Evolutionary conservation across 208 protist species (phyloP).

Genomic region (Leishmania braziliensis): DNA sequence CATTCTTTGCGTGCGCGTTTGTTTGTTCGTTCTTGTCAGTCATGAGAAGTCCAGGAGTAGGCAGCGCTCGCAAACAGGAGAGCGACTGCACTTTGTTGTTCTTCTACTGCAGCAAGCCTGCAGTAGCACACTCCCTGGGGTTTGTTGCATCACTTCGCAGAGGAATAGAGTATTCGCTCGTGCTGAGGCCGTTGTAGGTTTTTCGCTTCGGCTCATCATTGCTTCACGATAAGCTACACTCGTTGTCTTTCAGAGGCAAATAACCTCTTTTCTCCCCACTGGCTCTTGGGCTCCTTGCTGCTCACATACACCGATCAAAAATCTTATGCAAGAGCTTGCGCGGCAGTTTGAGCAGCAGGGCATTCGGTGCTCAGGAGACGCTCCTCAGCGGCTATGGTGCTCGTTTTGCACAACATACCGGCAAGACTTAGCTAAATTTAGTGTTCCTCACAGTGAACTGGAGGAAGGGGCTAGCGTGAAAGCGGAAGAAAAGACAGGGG

Average conservation of each 20-base stretch:
- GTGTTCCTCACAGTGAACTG: neutral
- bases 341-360: constrained; percentile 29
- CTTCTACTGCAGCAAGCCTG: neutral
- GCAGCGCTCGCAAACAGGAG: neutral
- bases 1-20: neutral
- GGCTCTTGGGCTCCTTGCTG: neutral
- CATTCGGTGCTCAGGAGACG: constrained; percentile 22
- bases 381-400: constrained; percentile 23
- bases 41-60: neutral
- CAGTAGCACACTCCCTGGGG: neutral
- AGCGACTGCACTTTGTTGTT: neutral
- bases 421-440: neutral
- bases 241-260: neutral
- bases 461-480: neutral
- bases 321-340: constrained; percentile 19
- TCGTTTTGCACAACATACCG: constrained; percentile 23
- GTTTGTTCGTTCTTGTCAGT: neutral
- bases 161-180: neutral
- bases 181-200: neutral
- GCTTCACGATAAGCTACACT: neutral
- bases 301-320: neutral
- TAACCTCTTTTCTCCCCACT: neutral
- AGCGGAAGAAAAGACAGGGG: neutral
- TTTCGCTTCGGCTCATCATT: neutral
- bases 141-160: neutral